A percentile compares a stretch with the other conserved stretches of the same genome.
Evolutionary conservation across 2,329 filamentous ascomycete species (phyloP).

Genomic region (Fusarium annulatum): DNA sequence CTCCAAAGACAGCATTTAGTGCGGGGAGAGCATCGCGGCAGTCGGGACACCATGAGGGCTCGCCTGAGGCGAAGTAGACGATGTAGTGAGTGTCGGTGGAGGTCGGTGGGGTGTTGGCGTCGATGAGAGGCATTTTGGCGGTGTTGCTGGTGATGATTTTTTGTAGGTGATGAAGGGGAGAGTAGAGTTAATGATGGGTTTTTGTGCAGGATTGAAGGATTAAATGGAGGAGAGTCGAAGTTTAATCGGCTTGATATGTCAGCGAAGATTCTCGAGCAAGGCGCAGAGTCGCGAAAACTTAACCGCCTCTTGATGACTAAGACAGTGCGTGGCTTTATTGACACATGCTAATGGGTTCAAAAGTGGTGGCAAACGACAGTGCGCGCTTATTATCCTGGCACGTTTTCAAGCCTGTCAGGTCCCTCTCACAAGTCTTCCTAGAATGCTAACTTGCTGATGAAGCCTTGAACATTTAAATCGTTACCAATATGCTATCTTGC

Average conservation of each 20-base stretch:
- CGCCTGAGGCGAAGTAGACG: slow-evolving; percentile 47
- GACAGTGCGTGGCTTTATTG: accelerated
- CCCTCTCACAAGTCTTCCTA: accelerated
- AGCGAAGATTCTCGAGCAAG: neutral
- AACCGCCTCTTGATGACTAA: neutral
- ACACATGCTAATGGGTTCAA: accelerated
- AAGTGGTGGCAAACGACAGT: accelerated
- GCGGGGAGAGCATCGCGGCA: slow-evolving; percentile 43
- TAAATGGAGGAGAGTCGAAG: neutral
- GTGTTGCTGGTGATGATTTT: too few relatives aligned
- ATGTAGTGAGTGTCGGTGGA: slow-evolving; percentile 44
- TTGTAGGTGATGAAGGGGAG: accelerated
- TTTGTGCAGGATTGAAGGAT: neutral
- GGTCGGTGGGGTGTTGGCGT: slow-evolving; percentile 41
- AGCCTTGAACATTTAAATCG: too few relatives aligned
- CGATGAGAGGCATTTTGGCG: slow-evolving; percentile 43
- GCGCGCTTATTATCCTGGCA: neutral
- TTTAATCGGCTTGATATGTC: neutral
- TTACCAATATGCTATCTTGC: accelerated
- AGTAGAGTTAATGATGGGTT: too few relatives aligned
- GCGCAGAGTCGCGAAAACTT: neutral
- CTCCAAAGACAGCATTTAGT: slow-evolving; percentile 40
- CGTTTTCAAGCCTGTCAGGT: accelerated
- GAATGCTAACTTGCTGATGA: neutral
- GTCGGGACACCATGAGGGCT: slow-evolving; percentile 47